Percentiles rank a stretch among this genome's conserved stretches.
These are phyloP conservation scores for Fusarium acutatum DNA, from an alignment of 2,329 filamentous ascomycete genomes.

Conservation along the genomic window DNA sequence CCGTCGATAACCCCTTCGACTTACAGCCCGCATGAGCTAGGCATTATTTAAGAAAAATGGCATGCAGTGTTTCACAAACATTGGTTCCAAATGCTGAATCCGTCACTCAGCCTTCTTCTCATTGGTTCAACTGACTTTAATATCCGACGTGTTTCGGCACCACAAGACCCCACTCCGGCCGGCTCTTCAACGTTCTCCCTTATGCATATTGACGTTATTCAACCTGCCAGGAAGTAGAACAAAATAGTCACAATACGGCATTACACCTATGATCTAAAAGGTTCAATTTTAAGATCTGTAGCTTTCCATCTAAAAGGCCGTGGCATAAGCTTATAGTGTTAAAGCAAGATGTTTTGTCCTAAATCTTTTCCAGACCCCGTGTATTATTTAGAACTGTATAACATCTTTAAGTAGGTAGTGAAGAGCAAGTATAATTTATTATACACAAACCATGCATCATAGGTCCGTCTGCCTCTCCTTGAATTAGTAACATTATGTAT, in stretches of 20 bases:
- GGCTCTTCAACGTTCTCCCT: not conserved
- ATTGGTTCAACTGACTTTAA: slow-evolving; percentile 34
- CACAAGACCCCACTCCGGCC: slow-evolving; percentile 6
- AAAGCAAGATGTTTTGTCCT: not conserved
- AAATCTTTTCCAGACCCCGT: not conserved
- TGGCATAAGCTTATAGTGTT: not conserved
- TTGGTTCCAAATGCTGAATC: slow-evolving; percentile 17
- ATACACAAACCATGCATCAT: not conserved
- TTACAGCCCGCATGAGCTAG: slow-evolving; percentile 3
- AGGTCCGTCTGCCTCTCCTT: not conserved
- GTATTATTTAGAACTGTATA: not conserved
- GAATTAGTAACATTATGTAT: not conserved
- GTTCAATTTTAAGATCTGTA: not conserved
- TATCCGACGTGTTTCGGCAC: slow-evolving; percentile 33
- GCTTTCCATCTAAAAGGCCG: not conserved
- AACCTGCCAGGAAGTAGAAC: not conserved
- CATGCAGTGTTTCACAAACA: not conserved
- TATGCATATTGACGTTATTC: not conserved
- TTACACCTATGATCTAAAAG: not conserved
- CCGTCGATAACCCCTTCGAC: not conserved
- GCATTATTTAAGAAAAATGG: not conserved
- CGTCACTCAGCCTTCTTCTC: slow-evolving; percentile 6
- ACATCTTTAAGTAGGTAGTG: not conserved
- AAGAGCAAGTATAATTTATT: not conserved
- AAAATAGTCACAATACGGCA: not conserved